Percentiles rank a stretch among this genome's conserved stretches.
Evolutionary conservation across 2,329 filamentous ascomycete species (phyloP).

Genomic region (Aspergillus fructus): DNA sequence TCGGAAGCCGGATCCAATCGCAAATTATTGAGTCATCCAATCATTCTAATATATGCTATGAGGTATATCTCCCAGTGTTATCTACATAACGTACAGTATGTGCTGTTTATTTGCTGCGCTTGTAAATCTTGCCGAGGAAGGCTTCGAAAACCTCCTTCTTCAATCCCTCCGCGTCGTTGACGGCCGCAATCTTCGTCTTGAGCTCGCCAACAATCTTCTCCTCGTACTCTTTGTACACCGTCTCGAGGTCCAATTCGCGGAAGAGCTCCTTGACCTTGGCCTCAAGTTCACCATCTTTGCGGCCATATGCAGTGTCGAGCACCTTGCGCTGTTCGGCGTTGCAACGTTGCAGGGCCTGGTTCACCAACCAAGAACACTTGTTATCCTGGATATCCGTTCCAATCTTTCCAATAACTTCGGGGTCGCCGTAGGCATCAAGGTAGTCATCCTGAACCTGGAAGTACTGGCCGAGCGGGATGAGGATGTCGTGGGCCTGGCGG

Average conservation of each 20-base stretch:
- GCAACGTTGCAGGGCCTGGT: slow-evolving; percentile 80
- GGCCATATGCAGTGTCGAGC: slow-evolving; percentile 90
- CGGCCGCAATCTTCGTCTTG: slow-evolving; percentile 67
- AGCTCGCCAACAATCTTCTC: slow-evolving; percentile 82
- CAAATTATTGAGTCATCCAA: not conserved
- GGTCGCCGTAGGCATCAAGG: slow-evolving; percentile 94
- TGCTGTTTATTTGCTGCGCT: slow-evolving; percentile 79
- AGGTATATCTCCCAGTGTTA: not conserved
- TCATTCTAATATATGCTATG: slow-evolving; percentile 1
- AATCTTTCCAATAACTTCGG: slow-evolving; percentile 93
- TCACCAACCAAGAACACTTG: slow-evolving; percentile 98
- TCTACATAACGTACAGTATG: not conserved
- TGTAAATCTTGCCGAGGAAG: slow-evolving; percentile 97
- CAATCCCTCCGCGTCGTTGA: slow-evolving; percentile 84
- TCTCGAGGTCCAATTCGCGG: slow-evolving; percentile 78
- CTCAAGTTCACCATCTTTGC: slow-evolving; percentile 82
- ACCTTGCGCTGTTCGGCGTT: slow-evolving; percentile 83
- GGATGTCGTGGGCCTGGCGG: slow-evolving; percentile 82
- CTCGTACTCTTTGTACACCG: slow-evolving; percentile 84
- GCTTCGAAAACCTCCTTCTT: slow-evolving; percentile 87
- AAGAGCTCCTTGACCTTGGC: slow-evolving; percentile 84
- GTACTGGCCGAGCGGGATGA: slow-evolving; percentile 97
- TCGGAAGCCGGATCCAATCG: not conserved
- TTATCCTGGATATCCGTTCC: slow-evolving; percentile 99
- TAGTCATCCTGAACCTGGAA: slow-evolving; percentile 99